Percentiles rank a stretch among this genome's conserved stretches.
Conservation (phyloP, 75 land plant species). For the Azolla pinnata region DNA sequence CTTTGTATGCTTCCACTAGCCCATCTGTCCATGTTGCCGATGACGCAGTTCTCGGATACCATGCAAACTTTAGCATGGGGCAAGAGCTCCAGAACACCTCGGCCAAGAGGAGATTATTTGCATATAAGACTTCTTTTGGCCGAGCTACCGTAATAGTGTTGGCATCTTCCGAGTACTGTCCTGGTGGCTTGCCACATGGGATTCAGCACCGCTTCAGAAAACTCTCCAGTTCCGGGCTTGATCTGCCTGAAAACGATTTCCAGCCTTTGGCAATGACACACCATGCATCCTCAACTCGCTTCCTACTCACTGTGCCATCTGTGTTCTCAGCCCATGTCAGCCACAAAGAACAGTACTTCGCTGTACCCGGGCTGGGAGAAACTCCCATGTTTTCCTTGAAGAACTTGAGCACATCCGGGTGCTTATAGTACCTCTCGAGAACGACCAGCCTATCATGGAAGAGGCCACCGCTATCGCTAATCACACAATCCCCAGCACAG, state of each 20-base stretch:
- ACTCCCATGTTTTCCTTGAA: conserved; percentile 5
- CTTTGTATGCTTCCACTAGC: not conserved
- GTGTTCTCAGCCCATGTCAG: not conserved
- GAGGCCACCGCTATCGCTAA: not conserved
- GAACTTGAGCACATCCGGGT: not conserved
- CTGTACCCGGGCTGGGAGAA: not conserved
- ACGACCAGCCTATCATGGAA: not conserved
- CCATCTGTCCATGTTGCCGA: not conserved
- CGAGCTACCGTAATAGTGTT: not conserved
- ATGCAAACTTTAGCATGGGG: conserved; percentile 1
- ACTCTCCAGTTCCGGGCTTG: not conserved
- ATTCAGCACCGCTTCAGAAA: not conserved
- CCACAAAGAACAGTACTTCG: not conserved
- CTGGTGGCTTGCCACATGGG: not conserved
- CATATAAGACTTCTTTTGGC: not conserved
- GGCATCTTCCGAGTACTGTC: not conserved
- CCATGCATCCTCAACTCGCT: not conserved
- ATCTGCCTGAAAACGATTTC: not conserved
- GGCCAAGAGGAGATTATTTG: not conserved
- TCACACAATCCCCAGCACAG: conserved; percentile 1
- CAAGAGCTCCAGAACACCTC: not conserved
- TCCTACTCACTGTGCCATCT: not conserved
- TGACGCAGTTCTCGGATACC: not conserved
- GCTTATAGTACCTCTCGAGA: not conserved
- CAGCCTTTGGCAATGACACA: not conserved